Base-by-base conservation (phyloP, 441 rosid genomes). In the Erodium moschatum region DNA sequence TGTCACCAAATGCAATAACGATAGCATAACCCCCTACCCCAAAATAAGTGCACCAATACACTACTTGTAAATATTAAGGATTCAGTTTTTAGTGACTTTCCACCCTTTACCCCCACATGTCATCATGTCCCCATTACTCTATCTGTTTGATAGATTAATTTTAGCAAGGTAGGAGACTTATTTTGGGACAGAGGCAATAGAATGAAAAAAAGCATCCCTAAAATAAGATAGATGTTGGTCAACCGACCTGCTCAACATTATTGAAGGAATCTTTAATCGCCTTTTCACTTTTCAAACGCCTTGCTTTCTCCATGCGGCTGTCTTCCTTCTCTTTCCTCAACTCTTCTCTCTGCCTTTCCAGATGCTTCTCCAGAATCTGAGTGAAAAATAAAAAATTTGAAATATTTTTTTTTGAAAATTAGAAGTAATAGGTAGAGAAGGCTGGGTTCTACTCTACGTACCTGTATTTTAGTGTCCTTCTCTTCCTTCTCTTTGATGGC, bases 281-380 rank as follows among this genome's bases (percentile, higher is more conserved):
- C 74, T 87, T 85, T 78, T 89, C 97, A 72, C 79, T 80, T 31
- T 67, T 79, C 75, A 69, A 74, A 48, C 87, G 89, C 70, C 72
- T 85, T 24, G 66, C 69, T 70, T 77, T 83, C 80, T 83, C 87
- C 24, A 60, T 66, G 70, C 78, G 82, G 66, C 69, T 78, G 73
- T 82, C 76, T 70, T 88, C 90, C 73, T 75, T 84, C 79, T 87
- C 90, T 76, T 83, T 89, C 83, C 54, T 89, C 81, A 85, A 74
- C 35, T 77, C 88, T 21, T 87, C 90, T 77, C 89, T 84, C 62
- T 69, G 84, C 75, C 79, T 87, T 81, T 89, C 89, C 24, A 87
- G 21, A 65, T 80, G 77, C 79, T 68, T 87, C 80, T 89, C 96
- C 72, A 89, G 76, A 68, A 80, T 85, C 96, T 89, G 78, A 11